Base-by-base conservation (phyloP, 805 yeast genomes). In the Candida pseudofarinosa region DNA sequence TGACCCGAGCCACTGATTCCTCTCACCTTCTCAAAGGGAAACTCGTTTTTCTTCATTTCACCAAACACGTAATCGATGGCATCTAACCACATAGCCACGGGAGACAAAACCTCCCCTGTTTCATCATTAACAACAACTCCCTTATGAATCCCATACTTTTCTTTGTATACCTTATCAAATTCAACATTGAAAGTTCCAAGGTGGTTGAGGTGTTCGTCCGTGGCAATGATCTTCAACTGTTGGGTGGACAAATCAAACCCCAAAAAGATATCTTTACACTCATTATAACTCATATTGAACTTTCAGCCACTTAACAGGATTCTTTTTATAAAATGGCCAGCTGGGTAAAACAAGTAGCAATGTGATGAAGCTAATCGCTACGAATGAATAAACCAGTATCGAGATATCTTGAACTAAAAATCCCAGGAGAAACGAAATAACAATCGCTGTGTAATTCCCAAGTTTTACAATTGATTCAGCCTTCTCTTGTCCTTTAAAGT, bases 191-290 rank as follows among this genome's bases (percentile, higher is more conserved):
- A 85, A 5, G 85, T 74, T 33, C 73, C 63, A 23, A 78, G 69
- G 19, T 80, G 80, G 31, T 72, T 63, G 42, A 88, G 66, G 7
- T 67, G 53, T 8, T 67, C 73, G 57, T 80, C 69, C 26, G 86
- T 77, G 19, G 83, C 82, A 35, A 88, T 74, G 36, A 86, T 76
- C 60, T 89, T 89, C 53, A 90, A 66, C 56, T 88, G 96, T 59
- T 89, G 97, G 13, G 97, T 89, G 1, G 96, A 87, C 19, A 90
- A 71, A 59, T 90, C 97, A 53, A 88, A 79, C 1, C 97, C 97
- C 46, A 86, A 62, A 55, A 63, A 81, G 20, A 71, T 54, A 33
- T 55, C 59, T 17, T 37, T 44, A 26, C 40, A 40, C n/a, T 41
- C n/a, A 32, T 42, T 37, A 34, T 20, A 37, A 20, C 46, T 46